Evolutionary conservation across 176 grass and related monocot species (phyloP), one percentile per base, ranked within the genome.

Genomic region (Luzula sylvatica): DNA sequence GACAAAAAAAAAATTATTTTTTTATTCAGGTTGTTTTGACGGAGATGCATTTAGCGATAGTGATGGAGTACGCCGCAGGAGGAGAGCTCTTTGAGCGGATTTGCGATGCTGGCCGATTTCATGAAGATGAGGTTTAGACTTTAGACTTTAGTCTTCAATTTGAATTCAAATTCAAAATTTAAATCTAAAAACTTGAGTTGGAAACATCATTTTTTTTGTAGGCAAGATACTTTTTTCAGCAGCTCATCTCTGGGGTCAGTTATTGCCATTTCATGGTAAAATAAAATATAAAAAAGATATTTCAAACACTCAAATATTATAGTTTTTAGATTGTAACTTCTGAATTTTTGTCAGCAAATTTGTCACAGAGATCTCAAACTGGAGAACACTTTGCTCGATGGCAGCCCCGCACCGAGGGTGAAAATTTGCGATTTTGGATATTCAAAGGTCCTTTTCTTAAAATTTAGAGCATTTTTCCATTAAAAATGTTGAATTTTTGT

Each of bases 31-130:
- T 95, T 15, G 88, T 87, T 18, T 51, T 95, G 14, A 95, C 88
- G 25, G 69, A 75, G 40, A 84, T 72, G 38, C 88, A 95, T 66
- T 79, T 95, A 9, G 88, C 73, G 3, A 95, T 88, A 63, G 88
- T 87, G 7, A 95, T 87, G 88, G 88, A 95, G 72, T 95, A 81
- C 67, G 88, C 88, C 3, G 88, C 79, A 1, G 88, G 88, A 49
- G 88, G 88, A 8, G 88, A 95, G 76, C 88, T 95, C 8, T 95
- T 95, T 74, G 88, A 95, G 56, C 72, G 88, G 15, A 95, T 95
- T 71, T 87, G 83, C 70, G 88, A 95, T 9, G 88, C 88, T 0
- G 88, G 69, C 0, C 2, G 88, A 12, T 95, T 95, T 65, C 76
- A 79, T 52, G 88, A 95, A 69, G 83, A 87, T 65, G 88, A 95